Base-by-base conservation (phyloP, 129 eudicot species). In the Escallonia herrerae region DNA sequence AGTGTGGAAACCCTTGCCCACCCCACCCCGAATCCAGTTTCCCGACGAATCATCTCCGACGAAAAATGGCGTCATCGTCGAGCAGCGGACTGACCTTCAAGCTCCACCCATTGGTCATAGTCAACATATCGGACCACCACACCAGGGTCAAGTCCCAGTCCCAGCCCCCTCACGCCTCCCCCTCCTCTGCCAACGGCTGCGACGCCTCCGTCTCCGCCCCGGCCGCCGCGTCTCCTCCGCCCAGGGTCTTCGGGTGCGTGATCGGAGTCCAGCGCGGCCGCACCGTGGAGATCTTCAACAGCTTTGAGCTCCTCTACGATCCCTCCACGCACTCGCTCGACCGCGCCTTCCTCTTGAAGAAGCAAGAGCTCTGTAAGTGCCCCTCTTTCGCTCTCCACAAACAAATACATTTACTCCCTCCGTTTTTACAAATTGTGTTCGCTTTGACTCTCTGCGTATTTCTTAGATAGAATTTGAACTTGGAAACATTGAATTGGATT, bases 261-360 rank as follows among this genome's bases (percentile, higher is more conserved):
- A 93, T 89, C 51, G 98, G 98, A 15, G 89, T 88, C 22, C 98
- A 93, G 72, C 78, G 88, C 43, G 98, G 98, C 42, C 89, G 95
- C 5, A 86, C 91, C 6, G 98, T 93, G 43, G 98, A 93, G 89
- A 91, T 91, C 79, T 91, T 91, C 77, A 91, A 91, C 76, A 88
- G 98, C 63, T 91, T 91, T 70, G 96, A 91, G 65, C 86, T 91
- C 41, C 89, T 87, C 60, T 88, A 78, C 59, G 96, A 88, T 65
- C 79, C 79, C 0, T 41, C 71, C 15, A 75, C 86, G 1, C 73
- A 84, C 66, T 82, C 95, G 7, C 95, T 91, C 64, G 96, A 91
- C 74, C 96, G 98, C 5, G 53, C 89, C 41, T 91, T 91, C 71
- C 89, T 91, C 40, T 81, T 76, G 79, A 91, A 91, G 64, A 91